Evolutionary conservation across 2,329 filamentous ascomycete species (phyloP).

Genomic region (Arthrobotrys iridis): DNA sequence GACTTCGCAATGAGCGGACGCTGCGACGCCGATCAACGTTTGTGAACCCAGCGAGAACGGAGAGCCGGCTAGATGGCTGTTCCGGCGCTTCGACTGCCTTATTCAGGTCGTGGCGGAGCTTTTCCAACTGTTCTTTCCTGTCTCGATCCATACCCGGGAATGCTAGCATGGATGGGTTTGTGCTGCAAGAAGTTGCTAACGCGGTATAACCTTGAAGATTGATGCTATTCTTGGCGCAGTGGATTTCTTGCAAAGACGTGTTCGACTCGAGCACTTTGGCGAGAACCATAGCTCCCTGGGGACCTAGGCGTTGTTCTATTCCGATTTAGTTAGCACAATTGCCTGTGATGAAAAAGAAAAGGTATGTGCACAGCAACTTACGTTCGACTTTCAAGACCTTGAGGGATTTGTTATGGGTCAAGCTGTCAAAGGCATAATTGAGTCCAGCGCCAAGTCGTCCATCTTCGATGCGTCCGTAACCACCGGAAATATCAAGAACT

Average conservation of each 20-base stretch:
- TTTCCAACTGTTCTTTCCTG: slow-evolving; percentile 69
- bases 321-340: slow-evolving; percentile 4
- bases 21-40: slow-evolving; percentile 37
- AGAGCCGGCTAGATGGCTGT: slow-evolving; percentile 35
- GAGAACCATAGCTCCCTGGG: slow-evolving; percentile 75
- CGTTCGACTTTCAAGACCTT: slow-evolving; percentile 71
- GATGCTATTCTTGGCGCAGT: slow-evolving; percentile 78
- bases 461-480: slow-evolving; percentile 76
- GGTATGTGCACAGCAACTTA: slow-evolving; percentile 29
- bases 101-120: slow-evolving; percentile 57
- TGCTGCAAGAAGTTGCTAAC: slow-evolving; percentile 74
- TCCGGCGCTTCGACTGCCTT: slow-evolving; percentile 48
- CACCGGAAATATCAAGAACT: slow-evolving; percentile 75
- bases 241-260: slow-evolving; percentile 70
- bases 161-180: slow-evolving; percentile 71
- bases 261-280: slow-evolving; percentile 75
- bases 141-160: slow-evolving; percentile 73
- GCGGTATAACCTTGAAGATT: slow-evolving; percentile 76
- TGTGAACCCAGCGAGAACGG: slow-evolving; percentile 29
- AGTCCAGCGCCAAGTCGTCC: slow-evolving; percentile 75
- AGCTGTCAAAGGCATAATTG: slow-evolving; percentile 72
- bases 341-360: background rate
- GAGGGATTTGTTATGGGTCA: slow-evolving; percentile 72
- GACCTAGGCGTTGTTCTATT: slow-evolving; percentile 71
- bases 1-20: slow-evolving; percentile 49